These are phyloP conservation scores for Piromyces sp. DNA, from an alignment of 192 early-diverging fungal species.

Conservation along the genomic window DNA sequence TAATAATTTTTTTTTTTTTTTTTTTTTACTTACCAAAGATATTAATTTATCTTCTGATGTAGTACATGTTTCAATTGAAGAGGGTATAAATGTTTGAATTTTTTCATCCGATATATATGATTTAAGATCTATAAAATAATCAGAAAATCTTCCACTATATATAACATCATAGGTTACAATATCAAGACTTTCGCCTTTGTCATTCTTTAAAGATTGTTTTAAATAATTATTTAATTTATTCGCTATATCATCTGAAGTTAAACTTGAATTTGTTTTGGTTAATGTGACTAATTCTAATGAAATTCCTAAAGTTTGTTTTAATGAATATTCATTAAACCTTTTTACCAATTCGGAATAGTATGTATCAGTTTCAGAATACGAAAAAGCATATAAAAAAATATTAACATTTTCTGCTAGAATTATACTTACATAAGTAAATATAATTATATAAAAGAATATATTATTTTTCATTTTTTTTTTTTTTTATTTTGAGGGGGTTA, in stretches of 20 bases:
- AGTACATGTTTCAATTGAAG: not conserved
- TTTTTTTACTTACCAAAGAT: not conserved
- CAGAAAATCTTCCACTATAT: not conserved
- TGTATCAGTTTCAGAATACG: not conserved
- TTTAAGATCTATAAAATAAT: not conserved
- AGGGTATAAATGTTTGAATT: not conserved
- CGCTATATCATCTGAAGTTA: not conserved
- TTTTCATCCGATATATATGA: not conserved
- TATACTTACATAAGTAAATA: no score
- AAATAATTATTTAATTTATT: not conserved
- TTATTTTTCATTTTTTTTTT: no score
- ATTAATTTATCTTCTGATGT: not conserved
- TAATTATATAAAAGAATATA: no score
- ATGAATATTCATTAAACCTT: not conserved
- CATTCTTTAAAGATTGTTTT: not conserved
- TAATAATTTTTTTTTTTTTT: not conserved
- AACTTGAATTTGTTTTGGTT: not conserved
- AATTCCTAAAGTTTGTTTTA: not conserved
- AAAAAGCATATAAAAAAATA: not conserved
- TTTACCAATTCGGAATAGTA: not conserved
- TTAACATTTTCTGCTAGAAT: no score
- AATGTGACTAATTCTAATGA: not conserved
- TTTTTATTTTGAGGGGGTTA: no score
- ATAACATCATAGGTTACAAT: not conserved
- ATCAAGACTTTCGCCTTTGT: not conserved